Evolutionary conservation across 23 red algal genomes (phyloP), one percentile per base, ranked within the genome.

Genomic region (Agarophyton chilense): DNA sequence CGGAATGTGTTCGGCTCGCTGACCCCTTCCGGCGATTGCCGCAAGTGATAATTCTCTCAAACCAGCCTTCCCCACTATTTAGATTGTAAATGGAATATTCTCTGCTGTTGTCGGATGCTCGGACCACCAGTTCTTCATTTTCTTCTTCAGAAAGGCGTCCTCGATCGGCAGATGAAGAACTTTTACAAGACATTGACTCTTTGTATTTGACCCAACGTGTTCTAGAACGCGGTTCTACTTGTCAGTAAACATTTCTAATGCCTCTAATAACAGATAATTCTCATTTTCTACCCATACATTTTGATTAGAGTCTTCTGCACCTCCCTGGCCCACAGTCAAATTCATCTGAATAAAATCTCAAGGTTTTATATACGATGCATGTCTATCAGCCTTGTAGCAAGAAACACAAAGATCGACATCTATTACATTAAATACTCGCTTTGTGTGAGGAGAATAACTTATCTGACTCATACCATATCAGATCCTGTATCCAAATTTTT

Each of bases 91-190:
- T 19, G 53, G 63, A 36, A 73, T 72, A 28, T 89, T 35, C 34
- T 52, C 70, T 4, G 67, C 45, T 77, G 53, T 58, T 61, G 57
- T 39, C 8, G 80, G 80, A 18, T 60, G 61, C 19, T 73, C 85
- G 10, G 71, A 70, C 85, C 85, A 89, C 88, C 88, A 91, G 25
- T 50, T 68, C 52, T 82, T 71, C 31, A 45, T 73, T 29, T 49
- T 81, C 32, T 41, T 73, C 26, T 72, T 54, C 14, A 99, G 63
- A 94, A 96, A 99, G 32, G 71, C 34, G 52, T 99, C 97, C 74
- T 99, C 97, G 73, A 99, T 99, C 34, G 97, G 97, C 21, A 99
- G 77, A 0, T 93, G 89, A 81, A 99, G 86, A 72, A 99, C 96
- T n/a, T 99, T 90, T 31, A 92, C 63, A 16, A 99, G 90, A 67